phyloP scores from a whole-genome alignment of 768 basidiomycete genomes.

The Sporobolomyces phaffii region DNA sequence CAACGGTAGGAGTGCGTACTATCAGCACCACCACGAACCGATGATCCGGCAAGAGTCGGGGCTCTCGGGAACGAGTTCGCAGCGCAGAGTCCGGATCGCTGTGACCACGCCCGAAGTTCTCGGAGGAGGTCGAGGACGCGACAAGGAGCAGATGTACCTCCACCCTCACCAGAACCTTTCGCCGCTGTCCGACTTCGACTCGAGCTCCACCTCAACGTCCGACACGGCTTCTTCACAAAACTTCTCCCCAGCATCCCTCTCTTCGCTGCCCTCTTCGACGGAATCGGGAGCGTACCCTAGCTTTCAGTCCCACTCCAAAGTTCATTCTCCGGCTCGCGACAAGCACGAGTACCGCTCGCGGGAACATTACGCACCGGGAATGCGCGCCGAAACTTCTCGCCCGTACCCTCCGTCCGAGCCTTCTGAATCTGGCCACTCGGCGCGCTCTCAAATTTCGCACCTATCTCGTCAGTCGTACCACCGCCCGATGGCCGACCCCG shows the following conservation, averaged over 20 bases:
- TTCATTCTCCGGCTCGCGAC: neutral
- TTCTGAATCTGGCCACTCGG: constrained; percentile 6
- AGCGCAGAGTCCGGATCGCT: constrained; percentile 26
- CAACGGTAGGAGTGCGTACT: neutral
- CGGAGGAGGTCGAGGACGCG: neutral
- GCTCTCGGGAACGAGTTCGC: neutral
- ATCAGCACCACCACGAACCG: neutral
- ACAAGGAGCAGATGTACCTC: constrained; percentile 9
- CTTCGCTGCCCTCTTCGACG: constrained; percentile 33
- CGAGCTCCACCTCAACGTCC: constrained; percentile 4
- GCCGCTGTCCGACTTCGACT: constrained; percentile 26
- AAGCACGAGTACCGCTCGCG: neutral
- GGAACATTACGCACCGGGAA: constrained; percentile 13
- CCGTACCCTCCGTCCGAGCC: constrained; percentile 11
- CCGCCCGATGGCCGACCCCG: neutral
- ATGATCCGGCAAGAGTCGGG: constrained; percentile 13
- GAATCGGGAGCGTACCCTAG: constrained; percentile 24
- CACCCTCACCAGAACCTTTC: constrained; percentile 21
- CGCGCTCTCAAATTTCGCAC: neutral
- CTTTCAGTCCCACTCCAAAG: constrained; percentile 5
- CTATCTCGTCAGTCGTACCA: constrained; percentile 9
- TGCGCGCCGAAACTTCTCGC: constrained; percentile 6
- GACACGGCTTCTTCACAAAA: constrained; percentile 24
- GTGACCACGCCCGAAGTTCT: constrained; percentile 23
- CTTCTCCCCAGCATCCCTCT: constrained; percentile 30